These are phyloP conservation scores for Meyerozyma elateridarum DNA, from an alignment of 1,139 yeast genomes.

Conservation along the genomic window DNA sequence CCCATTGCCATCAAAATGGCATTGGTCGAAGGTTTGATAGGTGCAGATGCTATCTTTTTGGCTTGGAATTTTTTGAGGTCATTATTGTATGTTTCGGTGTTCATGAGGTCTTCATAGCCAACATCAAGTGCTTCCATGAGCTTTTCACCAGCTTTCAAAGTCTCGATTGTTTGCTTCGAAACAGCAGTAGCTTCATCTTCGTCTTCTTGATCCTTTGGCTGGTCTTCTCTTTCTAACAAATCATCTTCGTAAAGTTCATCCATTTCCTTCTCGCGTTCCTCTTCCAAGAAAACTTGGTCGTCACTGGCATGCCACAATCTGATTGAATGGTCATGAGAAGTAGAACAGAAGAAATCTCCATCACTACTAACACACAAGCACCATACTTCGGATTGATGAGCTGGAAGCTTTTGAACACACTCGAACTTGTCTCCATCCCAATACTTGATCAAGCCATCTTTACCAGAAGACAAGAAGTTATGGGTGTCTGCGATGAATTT, in stretches of 20 bases:
- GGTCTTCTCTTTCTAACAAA: slow-evolving; percentile 63
- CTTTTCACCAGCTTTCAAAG: slow-evolving; percentile 92
- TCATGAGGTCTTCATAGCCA: slow-evolving; percentile 67
- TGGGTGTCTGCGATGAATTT: slow-evolving; percentile 79
- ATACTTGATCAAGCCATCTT: slow-evolving; percentile 84
- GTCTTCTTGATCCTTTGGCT: slow-evolving; percentile 37
- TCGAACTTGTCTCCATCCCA: slow-evolving; percentile 99
- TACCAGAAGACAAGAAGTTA: slow-evolving; percentile 84
- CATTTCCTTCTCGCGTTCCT: slow-evolving; percentile 91
- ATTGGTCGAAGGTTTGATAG: slow-evolving; percentile 58
- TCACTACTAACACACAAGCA: slow-evolving; percentile 69
- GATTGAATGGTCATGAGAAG: slow-evolving; percentile 90
- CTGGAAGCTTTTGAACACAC: slow-evolving; percentile 80
- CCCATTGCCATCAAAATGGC: slow-evolving; percentile 68
- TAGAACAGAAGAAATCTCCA: slow-evolving; percentile 74
- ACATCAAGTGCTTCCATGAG: slow-evolving; percentile 89
- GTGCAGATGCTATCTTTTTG: slow-evolving; percentile 41
- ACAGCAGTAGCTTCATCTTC: slow-evolving; percentile 64
- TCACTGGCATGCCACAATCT: slow-evolving; percentile 90
- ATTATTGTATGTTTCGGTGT: slow-evolving; percentile 43
- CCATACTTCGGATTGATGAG: slow-evolving; percentile 95
- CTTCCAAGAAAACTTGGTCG: slow-evolving; percentile 91
- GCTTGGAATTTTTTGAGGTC: slow-evolving; percentile 30
- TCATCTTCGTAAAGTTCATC: slow-evolving; percentile 86
- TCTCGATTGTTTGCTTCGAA: slow-evolving; percentile 80